Conservation (phyloP, 768 basidiomycete genomes). For the Coprinopsis sp. region DNA sequence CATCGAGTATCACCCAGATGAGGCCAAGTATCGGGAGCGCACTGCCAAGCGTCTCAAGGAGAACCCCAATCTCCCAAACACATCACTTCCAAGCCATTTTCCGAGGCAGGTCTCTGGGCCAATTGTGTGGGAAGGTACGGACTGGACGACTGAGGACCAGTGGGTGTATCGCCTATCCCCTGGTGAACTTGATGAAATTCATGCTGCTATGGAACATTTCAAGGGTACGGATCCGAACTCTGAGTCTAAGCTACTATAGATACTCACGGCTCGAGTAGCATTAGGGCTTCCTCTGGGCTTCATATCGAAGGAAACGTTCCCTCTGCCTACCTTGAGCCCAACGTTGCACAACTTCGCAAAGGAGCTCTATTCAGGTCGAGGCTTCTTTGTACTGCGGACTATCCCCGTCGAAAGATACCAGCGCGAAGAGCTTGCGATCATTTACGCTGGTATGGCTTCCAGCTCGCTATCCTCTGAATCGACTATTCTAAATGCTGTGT, state of each 20-base stretch:
- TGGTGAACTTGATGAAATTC: constrained; percentile 34
- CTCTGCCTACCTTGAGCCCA: constrained; percentile 35
- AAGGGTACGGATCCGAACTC: constrained; percentile 23
- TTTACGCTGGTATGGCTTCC: constrained; percentile 39
- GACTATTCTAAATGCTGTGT: neutral
- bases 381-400: constrained; percentile 45
- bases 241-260: neutral
- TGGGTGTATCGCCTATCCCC: constrained; percentile 38
- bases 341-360: constrained; percentile 32
- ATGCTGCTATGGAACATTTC: constrained; percentile 35
- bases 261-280: neutral
- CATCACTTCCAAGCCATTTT: constrained; percentile 33
- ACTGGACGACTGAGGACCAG: constrained; percentile 37
- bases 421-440: constrained; percentile 33
- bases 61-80: constrained; percentile 29
- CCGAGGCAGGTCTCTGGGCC: constrained; percentile 32
- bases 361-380: constrained; percentile 41
- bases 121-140: constrained; percentile 42
- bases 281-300: constrained; percentile 23
- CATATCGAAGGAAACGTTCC: constrained; percentile 36
- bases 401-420: constrained; percentile 41
- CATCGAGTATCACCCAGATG: constrained; percentile 40
- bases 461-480: neutral
- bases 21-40: constrained; percentile 33
- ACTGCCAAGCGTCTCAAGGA: constrained; percentile 34